phyloP scores from a whole-genome alignment of 257 asterid genomes.

The Ilex asprella region DNA sequence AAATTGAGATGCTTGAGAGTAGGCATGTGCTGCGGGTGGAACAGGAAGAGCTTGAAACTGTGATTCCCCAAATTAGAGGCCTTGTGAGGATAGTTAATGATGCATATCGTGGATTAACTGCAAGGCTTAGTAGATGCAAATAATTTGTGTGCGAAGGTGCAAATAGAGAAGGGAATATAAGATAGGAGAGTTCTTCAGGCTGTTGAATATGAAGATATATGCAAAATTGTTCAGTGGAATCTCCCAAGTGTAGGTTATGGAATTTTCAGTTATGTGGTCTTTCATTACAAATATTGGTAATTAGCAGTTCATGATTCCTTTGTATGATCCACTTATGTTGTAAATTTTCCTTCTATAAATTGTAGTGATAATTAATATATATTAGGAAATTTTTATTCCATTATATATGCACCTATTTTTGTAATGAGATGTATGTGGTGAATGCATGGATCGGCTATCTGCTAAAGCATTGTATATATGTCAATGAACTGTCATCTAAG shows the following conservation, averaged over 20 bases:
- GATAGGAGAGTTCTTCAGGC: conserved; percentile 80
- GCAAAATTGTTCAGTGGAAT: conserved; percentile 53
- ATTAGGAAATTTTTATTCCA: too few species aligned
- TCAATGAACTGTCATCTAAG: too few species aligned
- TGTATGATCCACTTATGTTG: too few species aligned
- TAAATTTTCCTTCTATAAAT: too few species aligned
- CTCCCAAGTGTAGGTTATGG: neutral
- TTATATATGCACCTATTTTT: too few species aligned
- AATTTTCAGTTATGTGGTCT: too few species aligned
- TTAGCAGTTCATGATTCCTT: too few species aligned
- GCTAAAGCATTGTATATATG: too few species aligned
- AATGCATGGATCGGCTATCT: too few species aligned
- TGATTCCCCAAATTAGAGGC: conserved; percentile 91
- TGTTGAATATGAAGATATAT: conserved; percentile 81
- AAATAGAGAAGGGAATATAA: conserved; percentile 85
- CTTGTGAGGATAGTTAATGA: conserved; percentile 84
- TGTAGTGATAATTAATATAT: too few species aligned
- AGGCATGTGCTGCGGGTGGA: conserved; percentile 84
- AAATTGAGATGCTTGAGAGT: conserved; percentile 87
- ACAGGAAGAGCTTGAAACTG: conserved; percentile 94
- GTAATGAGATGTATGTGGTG: too few species aligned
- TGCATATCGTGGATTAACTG: conserved; percentile 77
- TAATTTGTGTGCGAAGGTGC: conserved; percentile 68
- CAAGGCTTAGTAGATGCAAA: conserved; percentile 57
- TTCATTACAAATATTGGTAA: too few species aligned